Evolutionary conservation across 352 stramenopile genomes (phyloP).

Genomic region (Phytophthora vignae): DNA sequence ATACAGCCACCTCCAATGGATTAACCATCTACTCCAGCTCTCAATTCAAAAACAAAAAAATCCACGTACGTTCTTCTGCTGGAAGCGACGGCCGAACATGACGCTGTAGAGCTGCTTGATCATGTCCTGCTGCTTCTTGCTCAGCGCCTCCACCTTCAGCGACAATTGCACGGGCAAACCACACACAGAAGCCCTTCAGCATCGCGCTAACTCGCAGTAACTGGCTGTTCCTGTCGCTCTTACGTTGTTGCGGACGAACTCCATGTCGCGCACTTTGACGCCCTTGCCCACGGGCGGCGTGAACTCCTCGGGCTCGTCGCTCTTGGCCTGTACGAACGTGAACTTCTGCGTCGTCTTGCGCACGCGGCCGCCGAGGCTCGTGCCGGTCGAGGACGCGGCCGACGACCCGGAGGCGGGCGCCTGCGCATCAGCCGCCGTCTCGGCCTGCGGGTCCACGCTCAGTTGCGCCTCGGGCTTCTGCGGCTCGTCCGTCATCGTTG

Average conservation of each 20-base stretch:
- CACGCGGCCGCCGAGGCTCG: constrained; percentile 58
- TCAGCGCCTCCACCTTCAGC: constrained; percentile 62
- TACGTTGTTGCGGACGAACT: constrained; percentile 61
- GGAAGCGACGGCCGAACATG: constrained; percentile 82
- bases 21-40: not conserved
- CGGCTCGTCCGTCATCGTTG: constrained; percentile 27
- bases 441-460: too few relatives aligned
- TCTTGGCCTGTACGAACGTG: constrained; percentile 54
- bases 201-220: not conserved
- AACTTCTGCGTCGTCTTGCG: constrained; percentile 76
- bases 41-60: too few relatives aligned
- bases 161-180: not conserved
- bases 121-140: constrained; percentile 78
- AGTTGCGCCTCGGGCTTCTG: constrained; percentile 4
- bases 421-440: not conserved
- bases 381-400: constrained; percentile 19
- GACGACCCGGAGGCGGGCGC: constrained; percentile 21
- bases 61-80: constrained; percentile 76
- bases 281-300: constrained; percentile 60
- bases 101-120: constrained; percentile 84
- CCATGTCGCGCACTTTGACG: constrained; percentile 71
- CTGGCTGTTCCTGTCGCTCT: not conserved
- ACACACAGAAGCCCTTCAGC: not conserved
- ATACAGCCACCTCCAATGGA: not conserved
- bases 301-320: constrained; percentile 72